Conservation (phyloP, 1,284 basidiomycete genomes). For the Apiotrichum veenhuisii region DNA sequence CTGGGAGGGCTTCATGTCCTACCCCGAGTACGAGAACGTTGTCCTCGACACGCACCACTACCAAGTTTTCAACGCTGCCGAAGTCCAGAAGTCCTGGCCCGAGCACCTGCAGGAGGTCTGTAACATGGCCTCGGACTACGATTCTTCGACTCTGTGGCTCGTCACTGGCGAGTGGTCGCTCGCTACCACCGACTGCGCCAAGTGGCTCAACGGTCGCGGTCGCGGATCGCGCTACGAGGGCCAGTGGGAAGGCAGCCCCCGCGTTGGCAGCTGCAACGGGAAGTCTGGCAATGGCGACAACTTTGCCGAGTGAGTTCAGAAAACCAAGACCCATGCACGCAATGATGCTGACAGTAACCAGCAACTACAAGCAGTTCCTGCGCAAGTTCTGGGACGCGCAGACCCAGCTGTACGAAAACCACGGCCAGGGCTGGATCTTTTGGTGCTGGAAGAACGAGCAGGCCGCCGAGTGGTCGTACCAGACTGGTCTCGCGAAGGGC, state of each 20-base stretch:
- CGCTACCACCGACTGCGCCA: constrained; percentile 80
- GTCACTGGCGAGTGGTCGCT: constrained; percentile 75
- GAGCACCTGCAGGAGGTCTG: constrained; percentile 66
- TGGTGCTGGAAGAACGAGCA: constrained; percentile 57
- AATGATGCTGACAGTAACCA: constrained; percentile 12
- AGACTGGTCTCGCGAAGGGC: constrained; percentile 65
- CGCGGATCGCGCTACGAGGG: constrained; percentile 78
- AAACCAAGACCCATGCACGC: too few species aligned
- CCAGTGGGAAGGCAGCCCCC: constrained; percentile 61
- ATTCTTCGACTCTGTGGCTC: constrained; percentile 61
- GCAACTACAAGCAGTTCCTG: constrained; percentile 76
- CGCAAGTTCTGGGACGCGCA: constrained; percentile 83
- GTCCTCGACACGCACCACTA: constrained; percentile 81
- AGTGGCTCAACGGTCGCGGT: constrained; percentile 68
- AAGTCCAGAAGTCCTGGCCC: constrained; percentile 57
- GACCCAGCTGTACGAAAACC: constrained; percentile 46
- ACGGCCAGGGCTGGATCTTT: constrained; percentile 46
- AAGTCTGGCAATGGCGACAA: constrained; percentile 65
- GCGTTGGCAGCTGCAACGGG: constrained; percentile 67
- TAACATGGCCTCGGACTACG: constrained; percentile 52
- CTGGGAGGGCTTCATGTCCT: constrained; percentile 67
- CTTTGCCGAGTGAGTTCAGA: constrained; percentile 58
- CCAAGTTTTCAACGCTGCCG: constrained; percentile 66
- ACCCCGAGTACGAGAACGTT: constrained; percentile 59
- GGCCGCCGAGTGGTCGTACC: constrained; percentile 57